Evolutionary conservation across 768 basidiomycete genomes (phyloP).

Genomic region (Mycena olivaceomarginata): DNA sequence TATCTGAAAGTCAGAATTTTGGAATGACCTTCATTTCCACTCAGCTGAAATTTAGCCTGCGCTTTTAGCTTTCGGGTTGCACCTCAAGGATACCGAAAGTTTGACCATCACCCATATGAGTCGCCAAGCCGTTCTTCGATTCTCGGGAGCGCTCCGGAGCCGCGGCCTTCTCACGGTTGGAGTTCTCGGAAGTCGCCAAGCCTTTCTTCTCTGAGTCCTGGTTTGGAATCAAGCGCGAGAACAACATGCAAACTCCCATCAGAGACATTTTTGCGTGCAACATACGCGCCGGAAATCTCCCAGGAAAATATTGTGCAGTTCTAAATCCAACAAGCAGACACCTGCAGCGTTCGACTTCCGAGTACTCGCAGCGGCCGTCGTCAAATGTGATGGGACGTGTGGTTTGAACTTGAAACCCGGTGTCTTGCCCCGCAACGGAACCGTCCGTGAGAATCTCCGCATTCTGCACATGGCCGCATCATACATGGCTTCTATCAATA

Average conservation of each 20-base stretch:
- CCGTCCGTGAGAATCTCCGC: no score
- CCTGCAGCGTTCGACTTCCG: not conserved
- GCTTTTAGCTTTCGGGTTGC: no score
- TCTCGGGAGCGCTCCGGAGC: not conserved
- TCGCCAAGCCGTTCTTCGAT: not conserved
- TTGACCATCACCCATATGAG: no score
- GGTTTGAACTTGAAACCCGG: not conserved
- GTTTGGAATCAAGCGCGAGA: not conserved
- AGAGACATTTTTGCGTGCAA: not conserved
- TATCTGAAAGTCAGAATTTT: no score
- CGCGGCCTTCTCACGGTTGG: conserved; percentile 9
- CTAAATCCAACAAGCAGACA: not conserved
- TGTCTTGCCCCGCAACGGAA: no score
- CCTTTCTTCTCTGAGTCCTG: not conserved
- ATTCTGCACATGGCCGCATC: not conserved
- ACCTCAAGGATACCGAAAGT: no score
- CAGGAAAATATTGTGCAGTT: not conserved
- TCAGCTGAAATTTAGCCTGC: no score
- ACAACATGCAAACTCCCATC: not conserved
- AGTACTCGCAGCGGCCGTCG: not conserved
- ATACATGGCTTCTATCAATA: not conserved
- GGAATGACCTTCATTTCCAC: no score
- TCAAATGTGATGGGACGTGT: not conserved
- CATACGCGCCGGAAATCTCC: not conserved
- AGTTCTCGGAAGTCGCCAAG: not conserved